Evolutionary conservation across 75 land plant genomes (phyloP).

Genomic region (Pinus taeda): DNA sequence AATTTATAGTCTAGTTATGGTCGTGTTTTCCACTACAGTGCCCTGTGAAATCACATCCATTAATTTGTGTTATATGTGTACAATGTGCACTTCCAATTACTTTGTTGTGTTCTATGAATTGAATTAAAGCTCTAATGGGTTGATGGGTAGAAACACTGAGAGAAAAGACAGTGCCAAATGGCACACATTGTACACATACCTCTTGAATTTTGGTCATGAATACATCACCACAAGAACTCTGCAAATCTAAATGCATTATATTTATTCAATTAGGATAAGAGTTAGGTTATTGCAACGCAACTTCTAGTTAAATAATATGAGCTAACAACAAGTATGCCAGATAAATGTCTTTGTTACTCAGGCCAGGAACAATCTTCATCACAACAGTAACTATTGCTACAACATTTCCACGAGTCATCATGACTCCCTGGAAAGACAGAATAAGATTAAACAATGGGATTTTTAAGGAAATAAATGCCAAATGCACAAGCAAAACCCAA

Average conservation of each 20-base stretch:
- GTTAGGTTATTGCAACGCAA: constrained; percentile 51
- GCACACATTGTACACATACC: no score
- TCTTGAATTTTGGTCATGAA: no score
- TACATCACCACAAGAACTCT: not conserved
- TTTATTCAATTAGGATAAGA: not conserved
- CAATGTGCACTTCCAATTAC: no score
- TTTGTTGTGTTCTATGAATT: no score
- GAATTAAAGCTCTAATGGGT: no score
- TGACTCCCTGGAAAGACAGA: constrained; percentile 81
- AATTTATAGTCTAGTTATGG: no score
- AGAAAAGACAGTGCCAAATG: no score
- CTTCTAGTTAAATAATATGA: constrained; percentile 89
- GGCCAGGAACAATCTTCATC: constrained; percentile 67
- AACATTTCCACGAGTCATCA: constrained; percentile 95
- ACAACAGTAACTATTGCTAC: constrained; percentile 87
- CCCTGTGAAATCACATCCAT: no score
- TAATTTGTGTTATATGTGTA: no score
- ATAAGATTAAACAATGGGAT: not conserved
- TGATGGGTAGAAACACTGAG: no score
- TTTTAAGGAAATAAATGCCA: not conserved
- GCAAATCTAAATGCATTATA: not conserved
- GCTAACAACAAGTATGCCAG: constrained; percentile 90
- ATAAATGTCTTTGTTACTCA: constrained; percentile 64
- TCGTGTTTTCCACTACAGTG: no score
- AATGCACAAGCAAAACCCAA: not conserved